Evolutionary conservation across 805 yeast genomes (phyloP).

Genomic region (Aciculoconidium aculeatum): DNA sequence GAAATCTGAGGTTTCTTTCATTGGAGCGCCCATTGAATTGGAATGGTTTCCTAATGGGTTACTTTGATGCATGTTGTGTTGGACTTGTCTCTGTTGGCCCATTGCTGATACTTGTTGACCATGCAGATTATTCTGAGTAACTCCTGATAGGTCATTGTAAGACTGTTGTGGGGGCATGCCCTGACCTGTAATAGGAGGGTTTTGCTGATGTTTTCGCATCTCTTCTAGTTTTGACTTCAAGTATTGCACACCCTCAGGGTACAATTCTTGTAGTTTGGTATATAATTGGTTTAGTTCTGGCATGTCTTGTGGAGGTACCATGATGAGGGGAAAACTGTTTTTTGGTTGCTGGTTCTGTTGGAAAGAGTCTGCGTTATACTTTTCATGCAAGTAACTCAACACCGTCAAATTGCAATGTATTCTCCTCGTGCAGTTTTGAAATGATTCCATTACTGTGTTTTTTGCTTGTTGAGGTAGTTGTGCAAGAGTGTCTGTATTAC

Average conservation of each 20-base stretch:
- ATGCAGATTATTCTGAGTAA: no score
- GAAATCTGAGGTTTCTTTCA: slow-evolving; percentile 8
- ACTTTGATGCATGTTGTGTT: slow-evolving; percentile 4
- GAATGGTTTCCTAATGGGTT: slow-evolving; percentile 4
- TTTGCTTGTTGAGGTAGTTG: slow-evolving; percentile 28
- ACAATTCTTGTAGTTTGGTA: slow-evolving; percentile 41
- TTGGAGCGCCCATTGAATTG: slow-evolving; percentile 7
- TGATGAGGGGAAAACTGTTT: slow-evolving; percentile 42
- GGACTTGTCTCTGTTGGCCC: slow-evolving; percentile 9
- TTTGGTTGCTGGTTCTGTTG: slow-evolving; percentile 22
- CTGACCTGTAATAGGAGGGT: slow-evolving; percentile 9
- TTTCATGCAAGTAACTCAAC: slow-evolving; percentile 32
- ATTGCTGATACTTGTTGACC: no score
- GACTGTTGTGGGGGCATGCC: slow-evolving; percentile 9
- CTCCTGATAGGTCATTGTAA: no score
- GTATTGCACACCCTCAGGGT: slow-evolving; percentile 48
- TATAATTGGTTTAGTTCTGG: slow-evolving; percentile 48
- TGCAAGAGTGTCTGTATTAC: slow-evolving; percentile 29
- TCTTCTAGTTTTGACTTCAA: slow-evolving; percentile 35
- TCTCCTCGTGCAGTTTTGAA: slow-evolving; percentile 35
- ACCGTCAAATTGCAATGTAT: slow-evolving; percentile 38
- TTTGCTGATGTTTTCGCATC: slow-evolving; percentile 27
- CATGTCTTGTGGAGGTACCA: slow-evolving; percentile 50
- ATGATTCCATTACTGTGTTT: slow-evolving; percentile 28
- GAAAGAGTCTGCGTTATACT: slow-evolving; percentile 27